Evolutionary conservation across 331 rosid species (phyloP).

Genomic region (Pyrus hybrid): DNA sequence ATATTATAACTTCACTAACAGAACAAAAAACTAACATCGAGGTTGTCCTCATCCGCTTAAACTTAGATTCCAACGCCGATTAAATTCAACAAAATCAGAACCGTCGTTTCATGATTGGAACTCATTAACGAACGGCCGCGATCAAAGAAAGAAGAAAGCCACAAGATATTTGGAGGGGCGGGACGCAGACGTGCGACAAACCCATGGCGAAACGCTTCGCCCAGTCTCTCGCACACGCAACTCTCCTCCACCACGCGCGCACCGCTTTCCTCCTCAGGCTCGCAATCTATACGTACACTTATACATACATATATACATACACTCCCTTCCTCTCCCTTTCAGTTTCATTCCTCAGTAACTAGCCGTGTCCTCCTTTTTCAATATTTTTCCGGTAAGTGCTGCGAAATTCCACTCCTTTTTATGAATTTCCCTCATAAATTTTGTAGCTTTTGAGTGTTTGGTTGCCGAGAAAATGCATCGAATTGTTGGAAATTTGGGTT

Average conservation of each 20-base stretch:
- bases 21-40: too few species aligned
- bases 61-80: too few species aligned
- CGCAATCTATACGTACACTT: background rate
- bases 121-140: background rate
- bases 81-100: background rate
- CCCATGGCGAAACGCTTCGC: constrained; percentile 52
- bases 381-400: constrained; percentile 27
- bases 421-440: background rate
- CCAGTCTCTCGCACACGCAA: constrained; percentile 74
- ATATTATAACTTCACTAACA: too few species aligned
- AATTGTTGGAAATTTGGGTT: background rate
- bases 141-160: background rate
- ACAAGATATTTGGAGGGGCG: constrained; percentile 59
- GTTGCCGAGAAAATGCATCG: background rate
- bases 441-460: background rate
- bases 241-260: background rate
- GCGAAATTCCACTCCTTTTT: background rate
- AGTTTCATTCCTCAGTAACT: too few species aligned
- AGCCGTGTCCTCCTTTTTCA: background rate
- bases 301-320: background rate
- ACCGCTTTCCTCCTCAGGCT: constrained; percentile 15
- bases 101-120: background rate
- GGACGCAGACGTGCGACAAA: constrained; percentile 51
- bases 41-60: too few species aligned
- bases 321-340: background rate